Evolutionary conservation across 2,329 filamentous ascomycete species (phyloP), one percentile per base, ranked within the genome.

Genomic region (Didymellaceae sp.): DNA sequence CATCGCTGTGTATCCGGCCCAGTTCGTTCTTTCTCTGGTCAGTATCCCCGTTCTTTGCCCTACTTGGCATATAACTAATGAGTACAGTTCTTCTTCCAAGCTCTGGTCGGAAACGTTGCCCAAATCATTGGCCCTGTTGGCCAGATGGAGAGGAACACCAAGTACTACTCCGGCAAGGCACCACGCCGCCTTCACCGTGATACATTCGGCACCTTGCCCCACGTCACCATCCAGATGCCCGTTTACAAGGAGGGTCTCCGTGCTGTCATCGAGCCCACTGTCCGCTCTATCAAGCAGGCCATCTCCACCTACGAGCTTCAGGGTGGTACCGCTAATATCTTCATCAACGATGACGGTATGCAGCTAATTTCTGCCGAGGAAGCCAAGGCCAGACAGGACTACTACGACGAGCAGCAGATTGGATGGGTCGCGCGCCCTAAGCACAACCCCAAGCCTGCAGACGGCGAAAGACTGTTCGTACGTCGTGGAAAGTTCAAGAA

Each of bases 191-290:
- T 86, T 7, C 85, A 87, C 1, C 81, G 82, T 16, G 61, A 67
- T 41, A 55, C 51, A 4, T 55, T 52, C 79, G 88, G 38, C 73
- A 76, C 74, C 67, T 78, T 92, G 13, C 88, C 88, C 2, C 89
- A 90, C 66, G 80, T 90, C 57, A 80, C 77, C 3, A 88, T 95
- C 32, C 90, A 96, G 67, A 92, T 89, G 70, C 90, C 90, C 4
- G 89, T 95, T 0, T 95, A 94, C 77, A 94, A 93, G 72, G 90
- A 95, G 71, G 89, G 90, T 58, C 80, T 95, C 2, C 76, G 77
- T 26, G 84, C 79, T 54, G 90, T 95, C 71, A 91, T 92, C 63
- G 82, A 80, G 16, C 89, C 89, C 6, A 93, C 89, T 0, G 83
- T 92, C 63, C 85, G 85, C 64, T 91, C 88, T 2, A 82, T 92